Percentiles rank a stretch among this genome's conserved stretches.
Conservation (phyloP, 306 rosid genomes). For the Hylodesmum podocarpum region DNA sequence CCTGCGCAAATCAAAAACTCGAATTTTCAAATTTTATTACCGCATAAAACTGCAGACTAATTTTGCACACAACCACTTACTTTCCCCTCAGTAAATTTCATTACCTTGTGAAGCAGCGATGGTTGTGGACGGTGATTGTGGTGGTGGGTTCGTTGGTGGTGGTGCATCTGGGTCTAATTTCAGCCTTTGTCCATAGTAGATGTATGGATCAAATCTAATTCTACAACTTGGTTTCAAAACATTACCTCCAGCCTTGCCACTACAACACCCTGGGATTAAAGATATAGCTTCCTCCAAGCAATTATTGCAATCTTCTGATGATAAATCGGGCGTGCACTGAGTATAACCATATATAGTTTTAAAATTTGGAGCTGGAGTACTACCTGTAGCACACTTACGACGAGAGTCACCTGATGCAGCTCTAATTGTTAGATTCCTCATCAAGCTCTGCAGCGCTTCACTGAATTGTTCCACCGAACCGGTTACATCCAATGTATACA, state of each 20-base stretch:
- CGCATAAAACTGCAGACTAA: background rate
- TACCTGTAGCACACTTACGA: background rate
- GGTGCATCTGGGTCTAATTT: background rate
- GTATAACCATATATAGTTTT: background rate
- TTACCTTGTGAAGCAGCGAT: background rate
- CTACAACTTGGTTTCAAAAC: slow-evolving; percentile 34
- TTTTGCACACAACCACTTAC: background rate
- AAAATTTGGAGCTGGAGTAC: background rate
- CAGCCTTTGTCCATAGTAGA: background rate
- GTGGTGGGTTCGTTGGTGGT: background rate
- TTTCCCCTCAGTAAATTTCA: too few species aligned
- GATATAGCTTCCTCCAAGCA: slow-evolving; percentile 8
- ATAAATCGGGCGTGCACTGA: slow-evolving; percentile 47
- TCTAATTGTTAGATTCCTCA: background rate
- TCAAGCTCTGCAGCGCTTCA: background rate
- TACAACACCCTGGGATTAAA: slow-evolving; percentile 4
- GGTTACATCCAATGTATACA: background rate
- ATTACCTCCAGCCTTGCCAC: background rate
- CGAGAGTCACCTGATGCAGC: background rate
- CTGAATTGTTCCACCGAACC: background rate
- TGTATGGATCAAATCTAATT: background rate
- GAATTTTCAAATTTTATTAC: background rate
- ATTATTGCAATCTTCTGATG: background rate
- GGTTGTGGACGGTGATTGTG: background rate
- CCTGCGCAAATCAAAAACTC: slow-evolving; percentile 33